phyloP scores from a whole-genome alignment of 495 filamentous ascomycete species.

The Apodospora peruviana region DNA sequence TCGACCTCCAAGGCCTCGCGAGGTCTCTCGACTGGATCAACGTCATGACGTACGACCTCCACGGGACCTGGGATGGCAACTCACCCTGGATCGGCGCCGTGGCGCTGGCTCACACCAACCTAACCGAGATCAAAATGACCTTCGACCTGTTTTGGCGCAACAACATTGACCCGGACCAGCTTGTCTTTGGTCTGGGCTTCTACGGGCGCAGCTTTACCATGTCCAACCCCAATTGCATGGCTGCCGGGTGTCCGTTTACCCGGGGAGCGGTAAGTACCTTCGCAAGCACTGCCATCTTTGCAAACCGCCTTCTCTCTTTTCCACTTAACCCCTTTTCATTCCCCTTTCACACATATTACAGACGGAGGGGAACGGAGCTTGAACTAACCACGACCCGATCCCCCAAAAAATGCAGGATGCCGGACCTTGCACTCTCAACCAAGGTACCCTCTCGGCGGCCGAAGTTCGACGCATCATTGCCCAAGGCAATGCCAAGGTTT shows the following conservation, averaged over 20 bases:
- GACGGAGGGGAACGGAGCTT: too few relatives aligned
- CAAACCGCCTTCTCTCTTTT: too few relatives aligned
- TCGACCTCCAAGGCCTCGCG: constrained; percentile 39
- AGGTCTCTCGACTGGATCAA: constrained; percentile 46
- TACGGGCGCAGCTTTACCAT: constrained; percentile 40
- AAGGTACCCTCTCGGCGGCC: neutral
- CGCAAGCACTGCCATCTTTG: too few relatives aligned
- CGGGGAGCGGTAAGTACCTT: constrained; percentile 3
- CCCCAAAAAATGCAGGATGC: constrained; percentile 2
- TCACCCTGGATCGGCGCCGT: constrained; percentile 20
- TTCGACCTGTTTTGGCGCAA: constrained; percentile 48
- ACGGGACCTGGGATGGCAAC: too few relatives aligned
- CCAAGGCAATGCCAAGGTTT: neutral
- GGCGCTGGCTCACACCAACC: constrained; percentile 44
- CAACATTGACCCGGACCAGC: constrained; percentile 33
- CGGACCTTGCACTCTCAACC: neutral
- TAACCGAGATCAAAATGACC: constrained; percentile 46
- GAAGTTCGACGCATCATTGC: neutral
- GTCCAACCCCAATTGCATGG: constrained; percentile 6
- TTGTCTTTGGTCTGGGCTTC: constrained; percentile 43
- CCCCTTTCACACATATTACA: too few relatives aligned
- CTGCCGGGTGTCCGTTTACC: constrained; percentile 20
- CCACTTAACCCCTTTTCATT: too few relatives aligned
- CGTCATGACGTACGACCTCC: constrained; percentile 50
- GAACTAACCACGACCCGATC: constrained; percentile 6